Percentiles rank a stretch among this genome's conserved stretches.
Evolutionary conservation across 176 grass and related monocot genomes (phyloP).

Genomic region (Panicum miliaceum): DNA sequence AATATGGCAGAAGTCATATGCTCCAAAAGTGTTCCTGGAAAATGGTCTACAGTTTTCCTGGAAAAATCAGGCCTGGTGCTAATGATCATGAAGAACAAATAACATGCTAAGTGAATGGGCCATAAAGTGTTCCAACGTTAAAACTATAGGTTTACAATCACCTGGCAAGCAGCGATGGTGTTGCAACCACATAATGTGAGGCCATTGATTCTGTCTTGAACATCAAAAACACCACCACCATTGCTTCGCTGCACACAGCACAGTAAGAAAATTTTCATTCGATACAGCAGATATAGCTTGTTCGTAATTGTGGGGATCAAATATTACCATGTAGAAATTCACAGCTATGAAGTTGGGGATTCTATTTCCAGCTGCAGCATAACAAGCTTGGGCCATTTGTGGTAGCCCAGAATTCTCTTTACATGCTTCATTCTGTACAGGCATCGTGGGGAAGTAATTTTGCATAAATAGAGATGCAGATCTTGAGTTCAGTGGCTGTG

Average conservation of each 20-base stretch:
- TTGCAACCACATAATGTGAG: constrained; percentile 79
- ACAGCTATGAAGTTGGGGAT: constrained; percentile 92
- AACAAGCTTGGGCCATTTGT: constrained; percentile 90
- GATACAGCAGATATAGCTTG: not conserved
- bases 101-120: not conserved
- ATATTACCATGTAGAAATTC: constrained; percentile 96
- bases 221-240: constrained; percentile 83
- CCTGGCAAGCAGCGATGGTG: constrained; percentile 78
- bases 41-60: not conserved
- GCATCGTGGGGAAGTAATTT: constrained; percentile 92
- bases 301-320: not conserved
- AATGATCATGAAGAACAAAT: not conserved
- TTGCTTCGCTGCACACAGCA: constrained; percentile 74
- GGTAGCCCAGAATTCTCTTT: constrained; percentile 90
- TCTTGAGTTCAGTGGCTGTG: constrained; percentile 81
- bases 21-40: constrained; percentile 9
- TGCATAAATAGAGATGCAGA: constrained; percentile 84
- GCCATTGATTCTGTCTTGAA: constrained; percentile 95
- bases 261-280: constrained; percentile 30
- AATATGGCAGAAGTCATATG: not conserved
- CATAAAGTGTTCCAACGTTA: not conserved
- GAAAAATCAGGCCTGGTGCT: not conserved
- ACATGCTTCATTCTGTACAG: constrained; percentile 85
- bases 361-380: constrained; percentile 84
- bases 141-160: constrained; percentile 18